phyloP scores from a whole-genome alignment of 2,329 filamentous ascomycete species.

The Neonectria hederae region DNA sequence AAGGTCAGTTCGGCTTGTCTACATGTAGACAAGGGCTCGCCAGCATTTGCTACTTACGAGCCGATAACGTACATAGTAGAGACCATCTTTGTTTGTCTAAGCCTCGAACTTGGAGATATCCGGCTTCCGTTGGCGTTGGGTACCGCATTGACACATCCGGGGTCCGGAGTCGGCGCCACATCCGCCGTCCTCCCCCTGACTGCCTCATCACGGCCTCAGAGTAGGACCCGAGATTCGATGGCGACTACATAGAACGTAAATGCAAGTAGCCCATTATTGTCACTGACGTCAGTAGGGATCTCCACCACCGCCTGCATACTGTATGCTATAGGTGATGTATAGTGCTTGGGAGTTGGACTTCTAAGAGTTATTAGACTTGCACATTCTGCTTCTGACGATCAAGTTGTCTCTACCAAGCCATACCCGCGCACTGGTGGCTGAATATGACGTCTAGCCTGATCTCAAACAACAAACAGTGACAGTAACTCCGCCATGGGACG shows the following conservation, averaged over 20 bases:
- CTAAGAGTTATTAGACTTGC: not conserved
- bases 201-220: not conserved
- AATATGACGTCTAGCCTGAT: constrained; percentile 14
- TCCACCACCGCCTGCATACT: too few relatives aligned
- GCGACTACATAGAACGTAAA: not conserved
- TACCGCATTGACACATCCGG: not conserved
- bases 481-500: not conserved
- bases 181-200: too few relatives aligned
- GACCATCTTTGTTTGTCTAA: not conserved
- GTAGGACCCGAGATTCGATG: not conserved
- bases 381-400: constrained; percentile 5
- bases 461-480: not conserved
- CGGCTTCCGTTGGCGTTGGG: not conserved
- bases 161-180: not conserved
- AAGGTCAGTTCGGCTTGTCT: not conserved
- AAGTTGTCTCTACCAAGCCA: constrained; percentile 15
- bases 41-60: not conserved
- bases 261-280: not conserved
- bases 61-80: too few relatives aligned
- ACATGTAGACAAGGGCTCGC: not conserved
- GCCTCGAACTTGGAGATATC: not conserved
- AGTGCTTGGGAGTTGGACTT: not conserved
- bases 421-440: not conserved
- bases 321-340: not conserved
- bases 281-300: too few relatives aligned